Evolutionary conservation across 345 rosid genomes (phyloP), one percentile per base, ranked within the genome.

Genomic region (Noccaea bulbosa): DNA sequence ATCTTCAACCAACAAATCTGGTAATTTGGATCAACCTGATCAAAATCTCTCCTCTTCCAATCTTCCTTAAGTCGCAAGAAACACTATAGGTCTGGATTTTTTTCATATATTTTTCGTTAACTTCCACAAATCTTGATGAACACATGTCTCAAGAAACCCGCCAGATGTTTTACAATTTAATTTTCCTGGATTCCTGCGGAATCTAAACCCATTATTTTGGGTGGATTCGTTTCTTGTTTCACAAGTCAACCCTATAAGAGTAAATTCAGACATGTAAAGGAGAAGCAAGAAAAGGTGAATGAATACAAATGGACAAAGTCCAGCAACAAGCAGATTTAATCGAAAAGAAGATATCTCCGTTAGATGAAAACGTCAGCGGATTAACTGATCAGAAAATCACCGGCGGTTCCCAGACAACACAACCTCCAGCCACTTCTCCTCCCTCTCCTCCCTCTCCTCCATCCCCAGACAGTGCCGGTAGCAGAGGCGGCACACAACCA

Each of bases 371-470:
- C 73, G 40, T 41, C 35, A 69, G 57, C 35, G 78, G 63, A 51
- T 55, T 75, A 2, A 54, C 9, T 17, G 61, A 39, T 56, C 54
- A 46, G 40, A 75, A 75, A 69, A 56, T 1, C 70, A 30, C 38
- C 27, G 60, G 11, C 47, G 58, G 37, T 43, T 51, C 73, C 4
- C 30, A 69, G 10, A 38, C 79, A 2, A 44, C 74, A 45, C 70
- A 48, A 9, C 60, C 79, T 69, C 79, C 79, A 48, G 14, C 48
- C 5, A 75, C 65, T 20, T 55, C 79, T 47, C 79, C 79, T 47
- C 79, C 79, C 38, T 62, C 78, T 59, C 72, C 72, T 58, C n/a
- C n/a, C 22, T 20, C 22, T 20, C 22, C 22, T 1, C 73, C 78
- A 34, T 44, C 79, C 2, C 78, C 73, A 0, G 17, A 15, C 1